Evolutionary conservation across 768 basidiomycete species (phyloP), one percentile per base, ranked within the genome.

Genomic region (Rhodotorula babjevae): DNA sequence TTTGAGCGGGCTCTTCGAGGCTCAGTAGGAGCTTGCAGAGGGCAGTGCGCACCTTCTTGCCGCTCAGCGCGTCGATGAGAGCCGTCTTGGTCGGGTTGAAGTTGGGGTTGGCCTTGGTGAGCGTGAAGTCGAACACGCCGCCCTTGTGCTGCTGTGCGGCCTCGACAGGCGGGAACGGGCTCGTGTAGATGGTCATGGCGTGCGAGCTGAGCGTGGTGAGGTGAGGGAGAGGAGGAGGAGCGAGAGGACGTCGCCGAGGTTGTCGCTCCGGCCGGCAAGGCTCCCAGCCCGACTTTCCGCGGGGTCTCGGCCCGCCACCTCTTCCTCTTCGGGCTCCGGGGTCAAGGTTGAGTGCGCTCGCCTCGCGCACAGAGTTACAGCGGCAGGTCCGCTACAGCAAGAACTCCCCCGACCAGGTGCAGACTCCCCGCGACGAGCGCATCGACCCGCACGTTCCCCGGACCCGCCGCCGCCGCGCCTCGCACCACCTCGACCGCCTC

Each of bases 351-450:
- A 36, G 9, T 36, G 36, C 36, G 36, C 36, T n/a, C 47, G 47
- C 25, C 23, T 21, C 6, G 44, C 27, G 23, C 18, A 55, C 19
- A 29, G 29, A 36, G 29, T 46, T 87, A 85, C n/a, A 89, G 86
- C 53, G 68, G 68, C 15, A 98, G 80, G 31, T 87, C 89, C 27
- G 93, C 90, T 23, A 91, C 93, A 79, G 97, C 95, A 65, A 98
- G 89, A 21, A 93, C 84, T 4, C 96, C 96, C 29, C 96, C 96
- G 14, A 98, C 88, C 25, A 99, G 85, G 82, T 94, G 94, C 73
- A 99, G 80, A 81, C 93, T 96, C 9, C 96, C 96, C 6, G 92
- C 85, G 12, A 95, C 93, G 25, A 99, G 84, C n/a, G 93, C 87
- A 67, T 89, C 80, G 16, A 72, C 71, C 2, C 57, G 67, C 75